Evolutionary conservation across 2,329 filamentous ascomycete genomes (phyloP).

Genomic region (Xylaria sp.): DNA sequence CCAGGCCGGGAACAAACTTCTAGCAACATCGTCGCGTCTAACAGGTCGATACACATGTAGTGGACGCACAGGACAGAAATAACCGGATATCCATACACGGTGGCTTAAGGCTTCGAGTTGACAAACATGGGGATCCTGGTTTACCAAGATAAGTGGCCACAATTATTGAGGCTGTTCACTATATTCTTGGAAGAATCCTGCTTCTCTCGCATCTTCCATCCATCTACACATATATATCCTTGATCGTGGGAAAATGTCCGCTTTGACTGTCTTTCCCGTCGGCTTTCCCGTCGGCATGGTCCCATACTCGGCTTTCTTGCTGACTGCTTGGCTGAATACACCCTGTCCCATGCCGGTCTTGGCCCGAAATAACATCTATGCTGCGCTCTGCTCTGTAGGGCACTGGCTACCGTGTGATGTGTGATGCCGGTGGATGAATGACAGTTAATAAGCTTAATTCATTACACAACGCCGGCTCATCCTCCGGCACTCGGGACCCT

Average conservation of each 20-base stretch:
- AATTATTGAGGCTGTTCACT: neutral
- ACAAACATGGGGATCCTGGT: neutral
- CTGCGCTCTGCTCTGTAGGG: neutral
- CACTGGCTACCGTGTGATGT: slow-evolving; percentile 3
- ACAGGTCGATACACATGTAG: too few species aligned
- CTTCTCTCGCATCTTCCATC: neutral
- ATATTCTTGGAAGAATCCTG: neutral
- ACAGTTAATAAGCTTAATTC: neutral
- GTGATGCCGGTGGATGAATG: neutral
- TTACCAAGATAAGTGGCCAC: neutral
- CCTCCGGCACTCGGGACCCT: neutral
- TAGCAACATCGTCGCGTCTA: neutral
- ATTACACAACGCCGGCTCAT: neutral
- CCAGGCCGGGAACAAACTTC: slow-evolving; percentile 10
- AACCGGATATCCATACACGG: neutral
- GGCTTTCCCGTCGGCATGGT: slow-evolving; percentile 1
- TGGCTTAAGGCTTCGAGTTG: neutral
- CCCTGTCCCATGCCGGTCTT: neutral
- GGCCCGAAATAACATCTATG: slow-evolving; percentile 3
- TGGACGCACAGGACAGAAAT: neutral
- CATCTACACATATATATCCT: neutral
- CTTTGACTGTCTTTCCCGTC: neutral
- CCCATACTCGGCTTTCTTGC: slow-evolving; percentile 3
- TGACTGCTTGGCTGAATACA: neutral
- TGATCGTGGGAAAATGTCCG: neutral